These are phyloP conservation scores for Lonicera japonica DNA, from an alignment of 129 eudicot genomes.

Conservation along the genomic window DNA sequence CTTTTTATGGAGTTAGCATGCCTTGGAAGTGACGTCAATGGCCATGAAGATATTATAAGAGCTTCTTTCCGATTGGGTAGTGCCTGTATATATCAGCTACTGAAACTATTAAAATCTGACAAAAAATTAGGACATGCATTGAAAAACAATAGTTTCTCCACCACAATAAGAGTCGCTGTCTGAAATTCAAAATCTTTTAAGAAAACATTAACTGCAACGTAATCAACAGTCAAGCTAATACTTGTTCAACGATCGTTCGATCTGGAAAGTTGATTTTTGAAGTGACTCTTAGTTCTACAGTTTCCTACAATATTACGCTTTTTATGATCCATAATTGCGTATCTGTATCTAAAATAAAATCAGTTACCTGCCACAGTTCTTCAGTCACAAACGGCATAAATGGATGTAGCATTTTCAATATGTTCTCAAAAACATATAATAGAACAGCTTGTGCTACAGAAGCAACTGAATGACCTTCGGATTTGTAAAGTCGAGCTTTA, in stretches of 20 bases:
- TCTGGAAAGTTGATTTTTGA: too few relatives aligned
- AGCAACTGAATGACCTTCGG: constrained; percentile 42
- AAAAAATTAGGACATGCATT: too few relatives aligned
- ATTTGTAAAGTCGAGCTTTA: constrained; percentile 81
- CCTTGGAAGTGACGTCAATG: constrained; percentile 76
- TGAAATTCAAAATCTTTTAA: too few relatives aligned
- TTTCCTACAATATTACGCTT: too few relatives aligned
- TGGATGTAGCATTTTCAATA: constrained; percentile 80
- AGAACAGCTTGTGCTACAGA: constrained; percentile 80
- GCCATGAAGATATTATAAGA: constrained; percentile 88
- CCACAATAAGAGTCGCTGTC: too few relatives aligned
- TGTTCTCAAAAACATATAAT: constrained; percentile 74
- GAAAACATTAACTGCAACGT: too few relatives aligned
- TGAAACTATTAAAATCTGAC: not conserved
- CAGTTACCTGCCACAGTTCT: constrained; percentile 86
- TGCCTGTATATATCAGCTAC: constrained; percentile 35
- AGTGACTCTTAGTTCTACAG: too few relatives aligned
- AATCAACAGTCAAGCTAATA: too few relatives aligned
- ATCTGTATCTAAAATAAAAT: too few relatives aligned
- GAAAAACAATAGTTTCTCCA: too few relatives aligned
- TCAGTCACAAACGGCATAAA: constrained; percentile 99
- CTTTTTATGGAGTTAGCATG: constrained; percentile 55
- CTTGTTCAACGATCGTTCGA: too few relatives aligned
- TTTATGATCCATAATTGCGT: too few relatives aligned
- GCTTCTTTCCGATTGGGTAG: constrained; percentile 74